Evolutionary conservation across 495 filamentous ascomycete species (phyloP), one percentile per base, ranked within the genome.

Genomic region (Daldinia loculata): DNA sequence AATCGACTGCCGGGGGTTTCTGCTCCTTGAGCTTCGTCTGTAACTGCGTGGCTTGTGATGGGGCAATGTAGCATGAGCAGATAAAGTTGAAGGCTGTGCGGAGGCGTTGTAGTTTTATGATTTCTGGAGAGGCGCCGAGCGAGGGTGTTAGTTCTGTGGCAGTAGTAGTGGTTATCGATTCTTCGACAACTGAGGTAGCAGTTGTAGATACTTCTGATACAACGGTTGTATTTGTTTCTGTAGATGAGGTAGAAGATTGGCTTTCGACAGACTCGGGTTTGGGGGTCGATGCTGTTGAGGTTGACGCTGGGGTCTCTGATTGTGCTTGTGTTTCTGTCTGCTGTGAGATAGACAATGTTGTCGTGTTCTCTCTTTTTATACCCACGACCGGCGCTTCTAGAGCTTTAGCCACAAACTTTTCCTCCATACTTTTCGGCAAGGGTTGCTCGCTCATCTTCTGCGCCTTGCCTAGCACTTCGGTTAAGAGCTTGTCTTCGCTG

Each of bases 361-460:
- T 71, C 45, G 85, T 84, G 4, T 84, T 80, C 32, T 76, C 74
- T 45, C 84, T 79, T 72, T 84, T 87, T n/a, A 90, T 78, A 6
- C 84, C 85, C 72, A 91, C 80, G 22, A 94, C 78, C 0, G 95
- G 95, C 51, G 87, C 86, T 60, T 92, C 90, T 27, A 98, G 79
- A n/a, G 87, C 85, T 69, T 90, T 89, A 19, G 80, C 83, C 12
- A 99, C 86, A 73, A 97, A 95, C 29, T 87, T 89, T 43, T 97
- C 90, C 76, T 98, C 96, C 84, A 98, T 85, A 71, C 91, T 97
- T 43, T 80, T 78, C 9, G 95, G 94, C 32, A 98, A 78, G 0
- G 88, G 88, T 0, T 81, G 81, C 6, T 82, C 78, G 19, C 84
- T 84, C 86, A 97, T 93, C 0, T 81, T 84, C 59, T 85, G 82